A percentile compares a stretch with the other conserved stretches of the same genome.
These are phyloP conservation scores for Arthromyces matolae DNA, from an alignment of 768 basidiomycete genomes.

Conservation along the genomic window DNA sequence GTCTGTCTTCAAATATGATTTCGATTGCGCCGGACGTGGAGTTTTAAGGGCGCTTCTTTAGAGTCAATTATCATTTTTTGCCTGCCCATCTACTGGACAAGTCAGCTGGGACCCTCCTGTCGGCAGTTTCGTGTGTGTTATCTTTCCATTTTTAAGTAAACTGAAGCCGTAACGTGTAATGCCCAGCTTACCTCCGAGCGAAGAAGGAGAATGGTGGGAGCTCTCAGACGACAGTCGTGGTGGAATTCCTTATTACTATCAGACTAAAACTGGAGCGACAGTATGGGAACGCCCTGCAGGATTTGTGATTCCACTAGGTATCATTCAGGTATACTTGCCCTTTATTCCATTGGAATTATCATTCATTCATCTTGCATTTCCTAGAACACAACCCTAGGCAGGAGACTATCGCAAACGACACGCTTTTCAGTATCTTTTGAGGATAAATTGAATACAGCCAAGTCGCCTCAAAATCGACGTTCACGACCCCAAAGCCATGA, in stretches of 20 bases:
- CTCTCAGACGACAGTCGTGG: constrained; percentile 79
- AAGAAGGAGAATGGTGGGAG: constrained; percentile 96
- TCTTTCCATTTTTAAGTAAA: constrained; percentile 13
- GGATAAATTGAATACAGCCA: constrained; percentile 10
- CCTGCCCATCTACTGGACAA: constrained; percentile 88
- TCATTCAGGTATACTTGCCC: constrained; percentile 63
- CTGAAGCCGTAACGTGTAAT: constrained; percentile 12
- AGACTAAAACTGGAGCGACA: constrained; percentile 86
- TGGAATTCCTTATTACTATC: constrained; percentile 90
- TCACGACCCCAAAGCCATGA: constrained; percentile 35
- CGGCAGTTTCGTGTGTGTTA: constrained; percentile 79
- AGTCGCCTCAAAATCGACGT: constrained; percentile 26
- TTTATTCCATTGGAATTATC: constrained; percentile 4
- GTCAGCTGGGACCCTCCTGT: constrained; percentile 92
- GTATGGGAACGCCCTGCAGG: constrained; percentile 89
- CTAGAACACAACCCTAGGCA: constrained; percentile 70
- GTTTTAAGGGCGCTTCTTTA: constrained; percentile 18
- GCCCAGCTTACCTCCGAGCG: constrained; percentile 72
- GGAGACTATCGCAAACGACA: constrained; percentile 60
- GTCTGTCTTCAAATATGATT: constrained; percentile 34
- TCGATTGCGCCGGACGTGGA: too few species aligned
- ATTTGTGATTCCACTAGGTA: constrained; percentile 87
- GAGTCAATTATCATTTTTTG: constrained; percentile 76
- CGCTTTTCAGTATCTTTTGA: constrained; percentile 38
- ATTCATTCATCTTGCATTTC: constrained; percentile 6